A percentile compares a stretch with the other conserved stretches of the same genome.
Evolutionary conservation across 1,284 basidiomycete species (phyloP).

Genomic region (Heterobasidion occidentale): DNA sequence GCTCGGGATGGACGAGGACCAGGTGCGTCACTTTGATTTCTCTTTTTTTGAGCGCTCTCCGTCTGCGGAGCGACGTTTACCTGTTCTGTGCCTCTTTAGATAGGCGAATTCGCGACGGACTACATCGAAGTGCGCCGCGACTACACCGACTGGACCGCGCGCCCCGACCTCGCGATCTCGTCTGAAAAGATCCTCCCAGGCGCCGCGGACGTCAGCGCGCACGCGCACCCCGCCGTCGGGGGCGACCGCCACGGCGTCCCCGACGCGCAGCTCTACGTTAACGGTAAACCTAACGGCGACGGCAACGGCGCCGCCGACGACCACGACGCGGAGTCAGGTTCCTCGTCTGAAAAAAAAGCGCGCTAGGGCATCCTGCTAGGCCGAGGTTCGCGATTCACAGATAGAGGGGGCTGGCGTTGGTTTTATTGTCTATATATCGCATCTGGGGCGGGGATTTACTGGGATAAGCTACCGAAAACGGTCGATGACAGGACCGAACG

Average conservation of each 20-base stretch:
- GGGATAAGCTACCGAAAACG: no score
- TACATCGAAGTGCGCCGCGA: slow-evolving; percentile 73
- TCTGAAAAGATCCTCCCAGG: not conserved
- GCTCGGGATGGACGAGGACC: slow-evolving; percentile 83
- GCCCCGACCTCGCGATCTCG: slow-evolving; percentile 1
- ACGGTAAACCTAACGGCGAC: not conserved
- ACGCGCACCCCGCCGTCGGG: slow-evolving; percentile 24
- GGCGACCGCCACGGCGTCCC: slow-evolving; percentile 40
- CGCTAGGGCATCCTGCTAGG: not conserved
- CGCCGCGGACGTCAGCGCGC: slow-evolving; percentile 1
- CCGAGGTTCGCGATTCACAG: no score
- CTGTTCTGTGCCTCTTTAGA: slow-evolving; percentile 27
- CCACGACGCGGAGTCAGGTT: no score
- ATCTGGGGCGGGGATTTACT: no score
- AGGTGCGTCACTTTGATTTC: slow-evolving; percentile 56
- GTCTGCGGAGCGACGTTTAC: not conserved
- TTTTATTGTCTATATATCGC: no score
- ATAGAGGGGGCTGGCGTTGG: no score
- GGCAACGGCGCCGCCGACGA: not conserved
- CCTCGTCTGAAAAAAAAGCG: not conserved
- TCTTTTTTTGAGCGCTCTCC: not conserved
- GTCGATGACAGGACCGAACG: no score
- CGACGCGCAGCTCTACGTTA: slow-evolving; percentile 18
- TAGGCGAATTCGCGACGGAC: slow-evolving; percentile 72
- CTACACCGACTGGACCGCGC: slow-evolving; percentile 49